These are phyloP conservation scores for Hymenoscyphus fructigenus DNA, from an alignment of 2,329 filamentous ascomycete species.

Conservation along the genomic window DNA sequence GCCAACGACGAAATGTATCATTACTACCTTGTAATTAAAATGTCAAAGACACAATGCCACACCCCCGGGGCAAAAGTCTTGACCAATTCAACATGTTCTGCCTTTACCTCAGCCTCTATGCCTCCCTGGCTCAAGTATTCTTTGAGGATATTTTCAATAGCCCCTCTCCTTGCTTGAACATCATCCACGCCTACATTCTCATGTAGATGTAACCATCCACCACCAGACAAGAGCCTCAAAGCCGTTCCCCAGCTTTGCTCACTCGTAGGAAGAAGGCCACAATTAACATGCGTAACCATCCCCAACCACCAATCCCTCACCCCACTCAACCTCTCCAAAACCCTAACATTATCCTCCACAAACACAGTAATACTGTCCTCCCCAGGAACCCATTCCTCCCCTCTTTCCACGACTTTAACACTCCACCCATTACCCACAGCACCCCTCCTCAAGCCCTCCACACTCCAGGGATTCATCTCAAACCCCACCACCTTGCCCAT, in stretches of 20 bases:
- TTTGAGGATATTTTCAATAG: conserved; percentile 27
- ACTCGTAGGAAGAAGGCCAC: conserved; percentile 61
- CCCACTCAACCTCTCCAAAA: conserved; percentile 27
- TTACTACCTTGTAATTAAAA: conserved; percentile 38
- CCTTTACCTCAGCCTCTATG: conserved; percentile 32
- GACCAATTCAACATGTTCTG: conserved; percentile 61
- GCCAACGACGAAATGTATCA: conserved; percentile 2
- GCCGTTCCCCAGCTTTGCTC: conserved; percentile 53
- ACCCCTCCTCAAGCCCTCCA: conserved; percentile 78
- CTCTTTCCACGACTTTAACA: conserved; percentile 51
- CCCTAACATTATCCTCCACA: conserved; percentile 62
- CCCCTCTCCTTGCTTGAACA: conserved; percentile 40
- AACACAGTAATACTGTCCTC: conserved; percentile 64
- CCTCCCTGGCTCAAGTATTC: conserved; percentile 15
- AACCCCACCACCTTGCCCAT: conserved; percentile 73
- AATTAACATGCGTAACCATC: conserved; percentile 55
- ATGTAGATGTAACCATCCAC: conserved; percentile 63
- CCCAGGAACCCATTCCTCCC: conserved; percentile 40
- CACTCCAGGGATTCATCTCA: conserved; percentile 87
- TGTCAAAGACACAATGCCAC: conserved; percentile 70
- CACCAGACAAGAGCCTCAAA: conserved; percentile 44
- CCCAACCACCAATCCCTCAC: conserved; percentile 38
- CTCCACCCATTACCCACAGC: conserved; percentile 68
- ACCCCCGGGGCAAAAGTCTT: conserved; percentile 70
- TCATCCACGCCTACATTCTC: conserved; percentile 62